A percentile compares a stretch with the other conserved stretches of the same genome.
These are phyloP conservation scores for Paulownia fortunei DNA, from an alignment of 257 asterid species.

Conservation along the genomic window DNA sequence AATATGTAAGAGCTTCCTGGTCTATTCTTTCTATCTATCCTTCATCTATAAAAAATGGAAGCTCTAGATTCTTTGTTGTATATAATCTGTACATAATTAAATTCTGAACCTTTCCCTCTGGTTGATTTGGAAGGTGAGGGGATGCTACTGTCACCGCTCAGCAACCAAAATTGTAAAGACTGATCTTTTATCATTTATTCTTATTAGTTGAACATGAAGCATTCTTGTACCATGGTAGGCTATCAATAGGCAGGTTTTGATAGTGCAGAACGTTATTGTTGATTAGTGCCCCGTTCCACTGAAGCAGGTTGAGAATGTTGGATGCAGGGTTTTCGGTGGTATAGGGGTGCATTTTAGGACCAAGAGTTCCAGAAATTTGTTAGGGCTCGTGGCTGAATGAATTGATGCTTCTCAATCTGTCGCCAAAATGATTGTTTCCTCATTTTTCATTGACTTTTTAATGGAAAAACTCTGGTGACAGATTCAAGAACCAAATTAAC, in stretches of 20 bases:
- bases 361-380: too few relatives aligned
- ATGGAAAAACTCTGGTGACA: too few relatives aligned
- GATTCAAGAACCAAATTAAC: too few relatives aligned
- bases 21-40: background rate
- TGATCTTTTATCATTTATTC: background rate
- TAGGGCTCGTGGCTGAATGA: too few relatives aligned
- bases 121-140: conserved; percentile 39
- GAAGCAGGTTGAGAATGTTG: background rate
- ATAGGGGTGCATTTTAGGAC: background rate
- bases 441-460: too few relatives aligned
- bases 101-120: conserved; percentile 32
- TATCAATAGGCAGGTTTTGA: background rate
- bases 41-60: background rate
- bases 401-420: too few relatives aligned
- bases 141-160: conserved; percentile 25
- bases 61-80: conserved; percentile 67
- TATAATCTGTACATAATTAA: conserved; percentile 45
- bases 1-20: conserved; percentile 25
- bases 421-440: too few relatives aligned
- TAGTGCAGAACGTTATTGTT: too few relatives aligned
- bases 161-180: conserved; percentile 38
- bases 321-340: background rate
- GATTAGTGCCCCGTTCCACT: background rate
- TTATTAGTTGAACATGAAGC: background rate
- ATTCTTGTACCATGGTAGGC: background rate